A percentile compares a stretch with the other conserved stretches of the same genome.
Conservation (phyloP, 768 basidiomycete genomes). For the Lentinus tigrinus region DNA sequence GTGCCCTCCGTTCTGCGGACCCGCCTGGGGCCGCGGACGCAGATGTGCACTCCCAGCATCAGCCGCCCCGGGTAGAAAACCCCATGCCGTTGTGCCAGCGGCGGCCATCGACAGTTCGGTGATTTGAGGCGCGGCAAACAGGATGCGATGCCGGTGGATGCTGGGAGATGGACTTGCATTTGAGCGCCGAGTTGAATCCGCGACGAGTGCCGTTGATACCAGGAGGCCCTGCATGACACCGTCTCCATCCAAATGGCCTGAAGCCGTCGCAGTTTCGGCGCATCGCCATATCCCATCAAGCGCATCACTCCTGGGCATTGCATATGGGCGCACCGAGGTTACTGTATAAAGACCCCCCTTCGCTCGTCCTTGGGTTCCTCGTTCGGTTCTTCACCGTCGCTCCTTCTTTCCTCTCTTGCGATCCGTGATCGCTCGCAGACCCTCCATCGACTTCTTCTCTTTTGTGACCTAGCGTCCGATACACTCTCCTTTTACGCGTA, state of each 20-base stretch:
- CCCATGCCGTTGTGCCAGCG: too few relatives aligned
- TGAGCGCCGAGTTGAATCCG: too few relatives aligned
- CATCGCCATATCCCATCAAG: not conserved
- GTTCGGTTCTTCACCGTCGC: slow-evolving; percentile 11
- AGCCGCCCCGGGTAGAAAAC: too few relatives aligned
- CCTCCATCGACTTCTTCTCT: slow-evolving; percentile 13
- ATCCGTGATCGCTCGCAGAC: slow-evolving; percentile 15
- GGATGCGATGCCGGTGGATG: too few relatives aligned
- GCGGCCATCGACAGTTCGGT: too few relatives aligned
- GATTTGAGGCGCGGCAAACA: too few relatives aligned
- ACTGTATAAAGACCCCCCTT: slow-evolving; percentile 2
- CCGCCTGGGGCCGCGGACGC: too few relatives aligned
- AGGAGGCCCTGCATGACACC: not conserved
- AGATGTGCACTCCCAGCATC: too few relatives aligned
- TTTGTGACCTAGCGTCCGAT: slow-evolving; percentile 16
- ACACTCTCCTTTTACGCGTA: slow-evolving; percentile 17
- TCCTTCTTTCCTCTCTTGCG: slow-evolving; percentile 10
- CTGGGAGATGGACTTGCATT: too few relatives aligned
- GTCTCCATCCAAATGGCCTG: not conserved
- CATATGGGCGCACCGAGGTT: not conserved
- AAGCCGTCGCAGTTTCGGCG: not conserved
- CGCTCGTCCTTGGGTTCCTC: not conserved
- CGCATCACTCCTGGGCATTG: not conserved
- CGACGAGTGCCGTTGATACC: too few relatives aligned
- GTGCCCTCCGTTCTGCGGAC: too few relatives aligned